phyloP scores from a whole-genome alignment of 2,329 filamentous ascomycete genomes.

The Talaromyces pinophilus region DNA sequence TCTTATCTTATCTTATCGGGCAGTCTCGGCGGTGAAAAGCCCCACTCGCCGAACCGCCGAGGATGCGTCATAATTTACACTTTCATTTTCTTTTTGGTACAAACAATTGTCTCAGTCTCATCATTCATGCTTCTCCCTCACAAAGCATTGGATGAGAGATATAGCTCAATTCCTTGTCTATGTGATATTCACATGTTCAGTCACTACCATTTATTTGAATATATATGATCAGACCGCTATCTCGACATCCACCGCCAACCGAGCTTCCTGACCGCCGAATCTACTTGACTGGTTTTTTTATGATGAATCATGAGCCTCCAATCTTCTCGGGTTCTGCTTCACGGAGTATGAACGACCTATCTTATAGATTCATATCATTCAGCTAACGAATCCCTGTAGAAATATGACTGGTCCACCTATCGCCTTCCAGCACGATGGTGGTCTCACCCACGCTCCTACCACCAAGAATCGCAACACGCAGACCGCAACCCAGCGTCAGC shows the following conservation, averaged over 20 bases:
- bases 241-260: not conserved
- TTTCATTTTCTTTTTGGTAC: not conserved
- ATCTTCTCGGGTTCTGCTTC: slow-evolving; percentile 5
- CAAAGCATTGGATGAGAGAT: not conserved
- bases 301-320: slow-evolving; percentile 24
- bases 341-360: slow-evolving; percentile 4
- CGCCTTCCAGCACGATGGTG: slow-evolving; percentile 9
- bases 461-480: slow-evolving; percentile 17
- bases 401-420: slow-evolving; percentile 16
- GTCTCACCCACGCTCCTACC: slow-evolving; percentile 11
- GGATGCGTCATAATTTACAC: slow-evolving; percentile 17
- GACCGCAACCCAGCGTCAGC: not conserved
- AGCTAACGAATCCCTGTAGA: too few relatives aligned
- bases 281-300: not conserved
- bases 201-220: not conserved
- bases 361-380: too few relatives aligned
- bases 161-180: not conserved
- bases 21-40: not conserved
- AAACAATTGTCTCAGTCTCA: slow-evolving; percentile 3
- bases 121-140: not conserved
- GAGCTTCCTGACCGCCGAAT: slow-evolving; percentile 12
- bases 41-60: slow-evolving; percentile 4
- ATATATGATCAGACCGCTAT: not conserved
- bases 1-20: slow-evolving; percentile 12
- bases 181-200: not conserved